Conservation (phyloP, 345 rosid species). For the Syzygium aqueum region DNA sequence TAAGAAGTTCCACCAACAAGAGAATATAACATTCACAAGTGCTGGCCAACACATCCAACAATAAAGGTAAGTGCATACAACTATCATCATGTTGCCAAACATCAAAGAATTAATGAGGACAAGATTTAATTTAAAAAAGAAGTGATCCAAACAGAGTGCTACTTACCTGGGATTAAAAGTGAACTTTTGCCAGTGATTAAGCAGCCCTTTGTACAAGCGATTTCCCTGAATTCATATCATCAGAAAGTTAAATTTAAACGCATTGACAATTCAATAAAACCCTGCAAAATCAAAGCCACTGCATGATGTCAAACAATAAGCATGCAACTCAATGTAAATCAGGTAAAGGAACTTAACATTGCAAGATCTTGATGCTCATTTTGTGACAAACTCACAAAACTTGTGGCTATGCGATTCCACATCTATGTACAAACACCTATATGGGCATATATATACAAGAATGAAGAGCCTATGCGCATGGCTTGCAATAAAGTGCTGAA, state of each 20-base stretch:
- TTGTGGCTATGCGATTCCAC: neutral
- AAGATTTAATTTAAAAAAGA: neutral
- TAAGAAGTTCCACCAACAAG: neutral
- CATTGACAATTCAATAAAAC: neutral
- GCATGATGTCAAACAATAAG: neutral
- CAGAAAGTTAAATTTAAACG: neutral
- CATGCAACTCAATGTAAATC: neutral
- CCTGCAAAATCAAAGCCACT: neutral
- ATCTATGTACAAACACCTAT: neutral
- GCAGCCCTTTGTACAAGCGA: constrained; percentile 70
- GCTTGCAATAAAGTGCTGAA: neutral
- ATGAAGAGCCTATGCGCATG: neutral
- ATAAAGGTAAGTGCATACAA: neutral
- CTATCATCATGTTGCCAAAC: neutral
- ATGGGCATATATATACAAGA: neutral
- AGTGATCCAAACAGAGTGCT: neutral
- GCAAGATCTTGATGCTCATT: neutral
- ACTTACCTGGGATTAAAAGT: constrained; percentile 91
- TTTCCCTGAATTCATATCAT: constrained; percentile 48
- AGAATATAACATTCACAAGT: neutral
- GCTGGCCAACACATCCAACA: neutral
- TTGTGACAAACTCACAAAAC: neutral
- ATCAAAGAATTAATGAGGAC: neutral
- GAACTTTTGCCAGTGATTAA: constrained; percentile 96
- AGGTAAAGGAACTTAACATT: neutral